These are phyloP conservation scores for Fusarium chuoi DNA, from an alignment of 2,329 filamentous ascomycete genomes.

Conservation along the genomic window DNA sequence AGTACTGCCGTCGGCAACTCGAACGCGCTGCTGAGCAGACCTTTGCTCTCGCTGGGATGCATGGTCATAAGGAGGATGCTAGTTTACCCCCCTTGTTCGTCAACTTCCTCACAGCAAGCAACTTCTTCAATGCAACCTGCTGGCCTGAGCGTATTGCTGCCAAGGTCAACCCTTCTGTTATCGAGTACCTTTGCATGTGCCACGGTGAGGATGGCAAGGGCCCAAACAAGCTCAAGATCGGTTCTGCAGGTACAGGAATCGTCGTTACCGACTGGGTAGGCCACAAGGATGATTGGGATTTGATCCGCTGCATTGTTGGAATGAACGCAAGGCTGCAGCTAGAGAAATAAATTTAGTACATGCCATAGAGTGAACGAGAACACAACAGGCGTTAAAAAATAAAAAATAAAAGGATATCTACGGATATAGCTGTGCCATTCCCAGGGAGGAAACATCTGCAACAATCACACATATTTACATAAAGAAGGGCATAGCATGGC, in stretches of 20 bases:
- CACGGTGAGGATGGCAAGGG: conserved; percentile 66
- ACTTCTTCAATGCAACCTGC: conserved; percentile 91
- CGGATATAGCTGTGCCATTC: neutral
- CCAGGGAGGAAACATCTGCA: neutral
- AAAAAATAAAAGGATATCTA: neutral
- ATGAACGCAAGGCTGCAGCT: conserved; percentile 81
- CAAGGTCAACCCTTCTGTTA: conserved; percentile 82
- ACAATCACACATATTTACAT: neutral
- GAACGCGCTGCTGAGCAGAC: conserved; percentile 71
- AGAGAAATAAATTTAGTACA: conserved; percentile 48
- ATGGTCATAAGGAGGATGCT: conserved; percentile 41
- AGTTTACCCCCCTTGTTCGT: conserved; percentile 75
- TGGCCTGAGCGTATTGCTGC: conserved; percentile 95
- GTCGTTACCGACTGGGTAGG: conserved; percentile 97
- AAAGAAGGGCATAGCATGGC: neutral
- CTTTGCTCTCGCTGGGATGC: conserved; percentile 56
- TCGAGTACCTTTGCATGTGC: conserved; percentile 69
- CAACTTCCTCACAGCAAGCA: conserved; percentile 91
- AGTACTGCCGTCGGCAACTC: conserved; percentile 78
- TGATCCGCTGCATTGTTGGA: conserved; percentile 85
- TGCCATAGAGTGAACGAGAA: neutral
- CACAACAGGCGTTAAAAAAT: neutral
- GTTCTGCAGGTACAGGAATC: conserved; percentile 84
- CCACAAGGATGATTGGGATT: conserved; percentile 86
- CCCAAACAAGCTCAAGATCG: conserved; percentile 61